Base-by-base conservation (phyloP, 73 alveolate species). In the Stentor roeselii region DNA sequence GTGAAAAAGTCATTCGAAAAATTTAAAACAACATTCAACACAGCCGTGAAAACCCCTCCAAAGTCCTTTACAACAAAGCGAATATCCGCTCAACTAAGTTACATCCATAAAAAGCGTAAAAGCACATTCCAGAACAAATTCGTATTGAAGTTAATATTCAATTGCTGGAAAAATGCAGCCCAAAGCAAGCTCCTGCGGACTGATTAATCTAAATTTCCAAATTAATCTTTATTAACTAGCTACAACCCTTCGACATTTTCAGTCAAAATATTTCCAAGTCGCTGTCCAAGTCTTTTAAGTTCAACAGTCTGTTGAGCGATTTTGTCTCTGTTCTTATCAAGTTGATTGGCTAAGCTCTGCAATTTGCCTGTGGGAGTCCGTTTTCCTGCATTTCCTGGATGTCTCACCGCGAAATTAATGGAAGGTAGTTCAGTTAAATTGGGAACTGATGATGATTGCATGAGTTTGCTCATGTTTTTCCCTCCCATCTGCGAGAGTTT, bases 311-410 rank as follows among this genome's bases (percentile, higher is more conserved):
- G 80, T 32, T 67, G 80, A 15, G 80, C n/a, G 21, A 67, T 1
- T 34, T 67, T 67, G 41, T 67, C 80, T 67, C 80, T 67, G 41
- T 67, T 67, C 34, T 67, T 67, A 67, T 67, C 80, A 36, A 67
- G 80, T 32, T 67, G n/a, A 21, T 15, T 67, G 34, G 34, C 37
- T 15, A 67, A 27, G 34, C 80, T 67, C 34, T 67, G 80, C 27
- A 67, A 40, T 40, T 67, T 67, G 34, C 37, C 37, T 21, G n/a
- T 21, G 1, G 80, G 80, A 40, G 21, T 67, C 37, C 27, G 14
- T 67, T 67, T 67, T 30, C 27, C n/a, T 15, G 80, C 21, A 67
- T 30, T n/a, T 67, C 34, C 21, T 11, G 30, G 30, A 50, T 11
- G 6, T 11, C 21, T 50, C 21, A 50, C 30, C 67, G 30, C 67